Base-by-base conservation (phyloP, 148 eudicot species). In the Fallopia convolvulus region DNA sequence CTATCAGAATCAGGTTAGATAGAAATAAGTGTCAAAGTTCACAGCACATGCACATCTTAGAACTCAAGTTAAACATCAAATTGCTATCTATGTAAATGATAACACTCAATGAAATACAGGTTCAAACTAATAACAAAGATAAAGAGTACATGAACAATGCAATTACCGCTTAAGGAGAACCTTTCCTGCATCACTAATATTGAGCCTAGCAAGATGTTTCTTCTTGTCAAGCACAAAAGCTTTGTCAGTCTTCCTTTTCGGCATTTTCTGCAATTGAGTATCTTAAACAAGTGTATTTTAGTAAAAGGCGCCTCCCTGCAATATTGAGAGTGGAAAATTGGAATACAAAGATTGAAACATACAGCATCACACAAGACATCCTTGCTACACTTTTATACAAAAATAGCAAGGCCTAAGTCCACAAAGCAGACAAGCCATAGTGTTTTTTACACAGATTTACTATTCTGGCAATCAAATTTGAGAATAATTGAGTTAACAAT, bases 201-300 rank as follows among this genome's bases (percentile, higher is more conserved):
- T 93, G 72, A 95, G 97, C 88, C 99, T 87, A n/a, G 99, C 92
- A 65, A 95, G 91, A 86, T 95, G 97, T 76, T 95, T 92, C 70
- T 79, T 83, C 88, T 90, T 92, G 86, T 95, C 94, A 86, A 95
- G 80, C 44, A 88, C 97, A 84, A 91, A 95, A 50, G 99, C 91
- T 78, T 87, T 95, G 87, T 95, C 99, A 12, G 99, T 95, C 83
- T 95, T 95, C 81, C 99, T 85, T 84, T 90, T 95, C 1, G 99
- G 99, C 97, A 92, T 92, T 84, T 89, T 95, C 93, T 91, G 99
- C 93, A 95, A 87, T 82, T 95, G 97, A 74, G 97, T 89, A 91
- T 92, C 97, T 95, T 87, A 81, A 77, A 83, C 72, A 87, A 76
- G 83, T 56, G 80, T 20, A 81, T 70, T 86, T 94, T 78, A 94